Evolutionary conservation across 2,329 filamentous ascomycete genomes (phyloP).

Genomic region (Colletotrichum coccodes): DNA sequence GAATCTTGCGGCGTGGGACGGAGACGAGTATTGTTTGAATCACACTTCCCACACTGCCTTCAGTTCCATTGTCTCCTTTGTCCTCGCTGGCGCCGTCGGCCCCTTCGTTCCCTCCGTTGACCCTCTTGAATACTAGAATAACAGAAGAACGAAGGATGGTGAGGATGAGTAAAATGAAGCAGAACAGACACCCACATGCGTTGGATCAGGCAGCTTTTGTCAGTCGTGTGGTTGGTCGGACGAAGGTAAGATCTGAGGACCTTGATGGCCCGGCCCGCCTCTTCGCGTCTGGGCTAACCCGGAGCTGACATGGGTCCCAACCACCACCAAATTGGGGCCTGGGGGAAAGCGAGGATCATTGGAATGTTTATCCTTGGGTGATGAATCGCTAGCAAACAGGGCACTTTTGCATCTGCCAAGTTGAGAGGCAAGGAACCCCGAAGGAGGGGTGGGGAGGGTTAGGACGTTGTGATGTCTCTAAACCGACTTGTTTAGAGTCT

Average conservation of each 20-base stretch:
- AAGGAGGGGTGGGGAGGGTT: neutral
- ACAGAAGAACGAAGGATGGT: neutral
- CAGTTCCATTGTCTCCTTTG: neutral
- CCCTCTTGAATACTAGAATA: no score
- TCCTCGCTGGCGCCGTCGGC: neutral
- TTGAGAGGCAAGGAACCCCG: neutral
- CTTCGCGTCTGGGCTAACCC: constrained; percentile 13
- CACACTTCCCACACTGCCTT: neutral
- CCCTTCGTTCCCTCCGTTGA: no score
- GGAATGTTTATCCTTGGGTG: neutral
- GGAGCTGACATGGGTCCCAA: neutral
- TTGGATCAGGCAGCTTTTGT: neutral
- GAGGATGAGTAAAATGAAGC: no score
- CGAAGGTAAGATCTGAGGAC: constrained; percentile 6
- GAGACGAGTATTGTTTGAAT: neutral
- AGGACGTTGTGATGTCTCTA: constrained; percentile 11
- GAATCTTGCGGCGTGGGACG: neutral
- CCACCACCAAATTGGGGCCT: neutral
- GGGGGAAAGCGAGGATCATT: neutral
- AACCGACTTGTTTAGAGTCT: neutral
- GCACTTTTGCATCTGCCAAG: constrained; percentile 9
- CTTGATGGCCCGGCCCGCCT: constrained; percentile 31
- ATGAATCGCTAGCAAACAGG: neutral
- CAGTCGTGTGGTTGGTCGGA: neutral
- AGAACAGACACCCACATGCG: no score